These are phyloP conservation scores for Xylariaceae sp. DNA, from an alignment of 2,329 filamentous ascomycete genomes.

Conservation along the genomic window DNA sequence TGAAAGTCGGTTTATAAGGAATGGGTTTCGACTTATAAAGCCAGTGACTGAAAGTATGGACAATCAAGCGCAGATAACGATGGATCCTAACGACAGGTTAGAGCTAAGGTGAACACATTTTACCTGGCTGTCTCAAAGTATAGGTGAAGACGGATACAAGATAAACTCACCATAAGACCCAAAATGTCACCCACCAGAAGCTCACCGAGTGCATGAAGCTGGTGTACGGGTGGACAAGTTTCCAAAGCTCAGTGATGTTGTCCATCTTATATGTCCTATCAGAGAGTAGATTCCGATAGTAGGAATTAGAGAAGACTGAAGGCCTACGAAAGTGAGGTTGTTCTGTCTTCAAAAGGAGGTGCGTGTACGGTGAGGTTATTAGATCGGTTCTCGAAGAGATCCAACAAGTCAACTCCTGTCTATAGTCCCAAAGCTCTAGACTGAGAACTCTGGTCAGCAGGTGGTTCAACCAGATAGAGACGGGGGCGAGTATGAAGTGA, in stretches of 20 bases:
- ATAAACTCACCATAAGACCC: conserved; percentile 50
- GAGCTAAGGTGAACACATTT: conserved; percentile 2
- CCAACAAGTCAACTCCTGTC: not conserved
- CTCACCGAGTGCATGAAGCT: conserved; percentile 46
- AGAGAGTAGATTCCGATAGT: conserved; percentile 1
- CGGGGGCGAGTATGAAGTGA: conserved; percentile 1
- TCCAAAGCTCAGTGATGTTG: conserved; percentile 18
- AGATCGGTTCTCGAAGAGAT: conserved; percentile 11
- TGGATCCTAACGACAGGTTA: conserved; percentile 65
- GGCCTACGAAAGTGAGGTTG: conserved; percentile 5
- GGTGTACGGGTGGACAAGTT: conserved; percentile 29
- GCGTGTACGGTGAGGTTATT: conserved; percentile 17
- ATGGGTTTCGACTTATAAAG: conserved; percentile 83
- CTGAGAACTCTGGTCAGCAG: conserved; percentile 19
- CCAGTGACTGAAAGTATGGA: conserved; percentile 87
- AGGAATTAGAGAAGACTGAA: conserved; percentile 5
- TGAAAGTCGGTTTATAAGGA: conserved; percentile 78
- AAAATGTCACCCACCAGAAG: conserved; percentile 52
- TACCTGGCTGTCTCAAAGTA: not conserved
- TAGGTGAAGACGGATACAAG: not conserved
- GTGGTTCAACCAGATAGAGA: conserved; percentile 1
- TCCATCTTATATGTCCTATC: conserved; percentile 25
- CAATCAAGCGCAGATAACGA: conserved; percentile 82
- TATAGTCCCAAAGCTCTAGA: conserved; percentile 9
- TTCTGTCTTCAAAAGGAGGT: conserved; percentile 1